Base-by-base conservation (phyloP, 2,329 filamentous ascomycete species). In the Fragosphaeria purpurea region DNA sequence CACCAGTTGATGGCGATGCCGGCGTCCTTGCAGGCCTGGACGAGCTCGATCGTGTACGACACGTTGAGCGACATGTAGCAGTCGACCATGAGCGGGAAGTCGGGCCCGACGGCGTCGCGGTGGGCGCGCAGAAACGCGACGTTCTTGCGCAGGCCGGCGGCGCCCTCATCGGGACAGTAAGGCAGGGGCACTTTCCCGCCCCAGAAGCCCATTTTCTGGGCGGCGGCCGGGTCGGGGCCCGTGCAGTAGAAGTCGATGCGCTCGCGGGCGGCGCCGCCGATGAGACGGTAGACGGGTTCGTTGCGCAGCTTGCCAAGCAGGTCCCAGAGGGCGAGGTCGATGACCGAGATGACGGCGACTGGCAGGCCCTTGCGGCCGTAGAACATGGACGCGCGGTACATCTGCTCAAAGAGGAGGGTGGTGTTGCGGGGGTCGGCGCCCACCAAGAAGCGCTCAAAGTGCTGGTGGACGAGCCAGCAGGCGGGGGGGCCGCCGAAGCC, bases 11-110 rank as follows among this genome's bases (percentile, higher is more conserved):
- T 90, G 67, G 91, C 79, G 65, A 96, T 90, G 67, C 91, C 79
- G 58, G 95, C 77, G 58, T 89, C 82, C 59, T 87, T 79, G 63
- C 85, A 88, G 47, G 83, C 85, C 69, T 90, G 86, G 54, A 86
- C 90, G 31, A 96, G 76, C 67, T 95, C 85, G 59, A 96, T 95
- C 4, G 88, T 95, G 70, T 96, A 96, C 1, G 86, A 73, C 32
- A 96, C 90, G 61, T 90, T 95, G 62, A 96, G 73, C 58, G 86
- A 90, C 90, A 96, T 96, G 70, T 95, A 96, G 75, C 90, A 96
- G 70, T 96, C 90, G 5, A 96, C 90, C 75, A 94, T 90, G 58
- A 96, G 76, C 44, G 90, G 90, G 65, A 93, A 96, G 65, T 95
- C 86, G 0, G 88, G 86, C 0, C 90, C 90, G 42, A 96, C 85